Evolutionary conservation across 2,329 filamentous ascomycete genomes (phyloP), one percentile per base, ranked within the genome.

Genomic region (Paraconiothyrium sp.): DNA sequence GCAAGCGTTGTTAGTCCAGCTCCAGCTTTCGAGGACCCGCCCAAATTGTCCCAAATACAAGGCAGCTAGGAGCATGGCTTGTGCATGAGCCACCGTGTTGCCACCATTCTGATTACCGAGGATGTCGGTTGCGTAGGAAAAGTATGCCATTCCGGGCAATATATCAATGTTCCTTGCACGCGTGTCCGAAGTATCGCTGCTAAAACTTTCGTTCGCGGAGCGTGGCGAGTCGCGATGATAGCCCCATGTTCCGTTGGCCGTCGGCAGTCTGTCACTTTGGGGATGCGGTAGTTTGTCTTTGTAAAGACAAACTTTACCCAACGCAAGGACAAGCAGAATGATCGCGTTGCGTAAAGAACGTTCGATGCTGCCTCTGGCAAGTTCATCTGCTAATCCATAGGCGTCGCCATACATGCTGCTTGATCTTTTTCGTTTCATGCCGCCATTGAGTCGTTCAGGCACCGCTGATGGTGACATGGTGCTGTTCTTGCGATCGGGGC

Each of bases 141-240:
- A 97, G 75, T 97, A 97, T 34, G 93, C 91, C 60, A 98, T 82
- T 0, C 95, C 95, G 0, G 95, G 94, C 63, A 97, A 91, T 7
- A 91, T 86, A 71, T 98, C 93, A 54, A 95, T 84, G 73, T 97
- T 97, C 68, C 86, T 84, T 57, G 67, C 76, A 2, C 72, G 70
- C 35, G 52, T 67, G 6, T 73, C 72, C 7, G 69, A 63, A 4
- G 60, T 61, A 4, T 75, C 71, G 50, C 73, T 75, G 41, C 66
- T 68, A 68, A 67, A 73, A 58, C 79, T 80, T 5, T 73, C 71
- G 46, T 77, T 77, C 5, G 80, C 72, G 13, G 78, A 79, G 22
- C 74, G 73, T 5, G 79, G 79, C n/a, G 80, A 81, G 24, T 65
- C 66, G n/a, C 65, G 60, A 55, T 65, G 61, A 35, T 66, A 69